Percentiles rank a stretch among this genome's conserved stretches.
phyloP scores from a whole-genome alignment of 805 yeast genomes.

The Ogataea paradorogensis region DNA sequence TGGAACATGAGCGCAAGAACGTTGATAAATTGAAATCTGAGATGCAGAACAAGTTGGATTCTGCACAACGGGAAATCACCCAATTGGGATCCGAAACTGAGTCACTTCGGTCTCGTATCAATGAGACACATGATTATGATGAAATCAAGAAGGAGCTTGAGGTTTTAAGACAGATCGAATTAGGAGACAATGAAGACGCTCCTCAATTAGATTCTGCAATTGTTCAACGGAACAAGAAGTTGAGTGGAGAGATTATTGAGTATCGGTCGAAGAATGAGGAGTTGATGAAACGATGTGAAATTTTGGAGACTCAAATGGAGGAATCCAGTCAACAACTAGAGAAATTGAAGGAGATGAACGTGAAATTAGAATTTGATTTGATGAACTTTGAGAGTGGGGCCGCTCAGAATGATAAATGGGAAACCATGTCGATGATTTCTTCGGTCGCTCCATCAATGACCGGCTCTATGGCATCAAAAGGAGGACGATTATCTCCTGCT shows the following conservation, averaged over 20 bases:
- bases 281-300: conserved; percentile 37
- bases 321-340: conserved; percentile 38
- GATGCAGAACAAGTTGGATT: conserved; percentile 32
- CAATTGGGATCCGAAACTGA: conserved; percentile 51
- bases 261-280: conserved; percentile 58
- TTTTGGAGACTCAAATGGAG: conserved; percentile 39
- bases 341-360: conserved; percentile 45
- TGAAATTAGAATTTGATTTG: conserved; percentile 72
- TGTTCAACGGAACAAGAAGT: conserved; percentile 65
- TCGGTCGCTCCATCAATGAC: conserved; percentile 39
- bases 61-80: conserved; percentile 43
- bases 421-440: conserved; percentile 66
- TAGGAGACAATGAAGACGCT: conserved; percentile 46
- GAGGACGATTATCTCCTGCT: conserved; percentile 45
- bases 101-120: conserved; percentile 47
- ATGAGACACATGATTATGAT: conserved; percentile 65
- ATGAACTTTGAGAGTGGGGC: conserved; percentile 49
- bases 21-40: conserved; percentile 25
- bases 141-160: conserved; percentile 75
- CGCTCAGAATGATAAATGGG: conserved; percentile 47
- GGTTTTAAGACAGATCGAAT: conserved; percentile 70
- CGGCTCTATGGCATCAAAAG: conserved; percentile 12
- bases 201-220: conserved; percentile 42
- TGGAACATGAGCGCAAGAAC: conserved; percentile 47
- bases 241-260: conserved; percentile 67